Evolutionary conservation across 768 basidiomycete genomes (phyloP).

Genomic region (Sporobolomyces phaffii): DNA sequence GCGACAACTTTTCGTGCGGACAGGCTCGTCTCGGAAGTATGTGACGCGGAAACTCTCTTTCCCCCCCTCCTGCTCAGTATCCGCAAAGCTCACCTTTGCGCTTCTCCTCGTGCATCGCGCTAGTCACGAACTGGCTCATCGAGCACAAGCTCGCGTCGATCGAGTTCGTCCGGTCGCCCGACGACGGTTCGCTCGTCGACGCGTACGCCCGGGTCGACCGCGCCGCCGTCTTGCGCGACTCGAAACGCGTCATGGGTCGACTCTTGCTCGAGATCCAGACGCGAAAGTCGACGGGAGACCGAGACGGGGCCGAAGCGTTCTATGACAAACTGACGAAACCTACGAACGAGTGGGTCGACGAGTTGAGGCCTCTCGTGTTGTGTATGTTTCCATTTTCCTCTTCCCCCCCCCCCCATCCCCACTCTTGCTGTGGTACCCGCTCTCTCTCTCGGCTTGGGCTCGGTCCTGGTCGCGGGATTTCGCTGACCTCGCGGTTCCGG

Average conservation of each 20-base stretch:
- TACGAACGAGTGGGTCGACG: conserved; percentile 62
- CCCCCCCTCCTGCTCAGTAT: no score
- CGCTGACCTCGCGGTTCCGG: no score
- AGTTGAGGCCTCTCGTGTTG: conserved; percentile 69
- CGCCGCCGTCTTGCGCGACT: conserved; percentile 59
- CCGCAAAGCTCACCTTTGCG: no score
- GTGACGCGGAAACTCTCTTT: no score
- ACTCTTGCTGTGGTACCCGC: no score
- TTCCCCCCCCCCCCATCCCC: not conserved
- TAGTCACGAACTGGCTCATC: conserved; percentile 73
- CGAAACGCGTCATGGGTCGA: conserved; percentile 63
- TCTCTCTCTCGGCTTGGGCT: no score
- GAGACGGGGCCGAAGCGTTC: conserved; percentile 49
- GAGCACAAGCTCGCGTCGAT: conserved; percentile 62
- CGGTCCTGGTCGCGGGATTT: no score
- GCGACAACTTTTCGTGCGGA: not conserved
- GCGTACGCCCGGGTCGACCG: conserved; percentile 71
- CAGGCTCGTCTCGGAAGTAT: conserved; percentile 15
- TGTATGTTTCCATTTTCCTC: not conserved
- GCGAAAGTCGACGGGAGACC: conserved; percentile 51
- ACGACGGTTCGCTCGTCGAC: conserved; percentile 59
- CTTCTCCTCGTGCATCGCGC: conserved; percentile 67
- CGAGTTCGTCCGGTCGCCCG: conserved; percentile 58
- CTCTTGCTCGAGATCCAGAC: conserved; percentile 75
- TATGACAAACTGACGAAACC: conserved; percentile 76